Evolutionary conservation across 352 stramenopile species (phyloP), one percentile per base, ranked within the genome.

Genomic region (Phytophthora nicotianae): DNA sequence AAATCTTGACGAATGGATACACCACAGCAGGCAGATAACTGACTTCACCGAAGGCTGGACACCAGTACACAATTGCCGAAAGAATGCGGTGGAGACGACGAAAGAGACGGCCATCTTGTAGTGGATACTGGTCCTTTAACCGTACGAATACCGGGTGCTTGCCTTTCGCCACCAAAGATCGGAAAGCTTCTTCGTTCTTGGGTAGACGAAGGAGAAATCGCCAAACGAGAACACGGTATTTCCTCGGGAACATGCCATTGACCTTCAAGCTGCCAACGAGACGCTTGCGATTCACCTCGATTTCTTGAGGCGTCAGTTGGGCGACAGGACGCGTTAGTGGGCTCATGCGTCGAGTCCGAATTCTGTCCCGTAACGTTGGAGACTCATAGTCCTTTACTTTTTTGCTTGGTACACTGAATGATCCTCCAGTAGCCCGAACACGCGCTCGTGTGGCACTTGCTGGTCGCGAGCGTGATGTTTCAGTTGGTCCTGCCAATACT

Each of bases 1-100:
- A 96, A 11, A 95, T 77, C 47, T 92, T 91, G 49, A 97, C 72
- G 58, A 97, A 97, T 17, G 91, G 90, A 65, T 96, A 97, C 37
- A 93, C 89, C 16, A 96, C 24, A 14, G 82, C 82, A 17, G 91
- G 87, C 14, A 97, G 63, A 20, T 91, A 97, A 24, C 69, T 76
- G 29, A 89, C 70, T 74, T 97, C 89, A 26, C 84, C 85, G 52
- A 97, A 95, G n/a, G 90, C 86, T 19, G 92, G 89, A 45, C 89
- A 97, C 90, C 91, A 98, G 62, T 88, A 90, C n/a, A 87, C 86
- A 35, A 97, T 79, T 8, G 88, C 88, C 24, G 83, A 96, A 20
- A 97, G 56, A 17, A 97, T 70, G 14, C 88, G 79, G 38, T 92
- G 73, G 1, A 97, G 75, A 19, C 90, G 88, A 0, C 85, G 79